A percentile compares a stretch with the other conserved stretches of the same genome.
phyloP scores from a whole-genome alignment of 805 yeast genomes.

The Starmerella potacharoeniae region DNA sequence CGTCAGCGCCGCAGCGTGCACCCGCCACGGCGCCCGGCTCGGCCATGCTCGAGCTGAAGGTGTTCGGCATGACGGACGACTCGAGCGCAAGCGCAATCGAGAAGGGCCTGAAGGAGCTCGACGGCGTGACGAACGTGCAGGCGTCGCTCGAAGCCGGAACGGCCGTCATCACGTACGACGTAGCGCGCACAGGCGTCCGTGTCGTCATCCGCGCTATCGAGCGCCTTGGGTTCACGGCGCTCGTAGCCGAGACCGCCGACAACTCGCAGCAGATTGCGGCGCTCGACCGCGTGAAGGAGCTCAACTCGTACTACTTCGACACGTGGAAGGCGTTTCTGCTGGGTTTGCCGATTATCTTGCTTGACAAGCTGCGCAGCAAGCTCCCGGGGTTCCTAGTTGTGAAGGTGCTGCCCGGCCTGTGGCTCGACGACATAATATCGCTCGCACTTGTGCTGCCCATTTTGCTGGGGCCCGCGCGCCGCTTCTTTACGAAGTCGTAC shows the following conservation, averaged over 20 bases:
- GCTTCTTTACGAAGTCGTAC: conserved; percentile 54
- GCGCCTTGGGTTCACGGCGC: conserved; percentile 44
- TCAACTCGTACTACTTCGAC: conserved; percentile 53
- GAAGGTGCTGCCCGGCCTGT: conserved; percentile 47
- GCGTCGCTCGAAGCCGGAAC: conserved; percentile 46
- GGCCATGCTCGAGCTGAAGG: conserved; percentile 25
- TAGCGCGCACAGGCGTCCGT: conserved; percentile 44
- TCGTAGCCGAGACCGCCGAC: conserved; percentile 38
- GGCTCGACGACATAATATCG: conserved; percentile 51
- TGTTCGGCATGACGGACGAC: conserved; percentile 54
- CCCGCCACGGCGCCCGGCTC: neutral
- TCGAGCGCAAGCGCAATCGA: conserved; percentile 43
- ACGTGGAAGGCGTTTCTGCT: conserved; percentile 41
- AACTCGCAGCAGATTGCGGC: conserved; percentile 57
- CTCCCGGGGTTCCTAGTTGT: conserved; percentile 30
- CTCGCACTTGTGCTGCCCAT: conserved; percentile 47
- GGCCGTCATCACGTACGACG: conserved; percentile 43
- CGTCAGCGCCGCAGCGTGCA: neutral
- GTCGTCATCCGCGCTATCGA: conserved; percentile 43
- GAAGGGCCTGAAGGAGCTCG: conserved; percentile 33
- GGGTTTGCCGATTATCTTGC: conserved; percentile 49
- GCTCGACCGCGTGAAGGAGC: conserved; percentile 59
- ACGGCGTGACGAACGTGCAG: conserved; percentile 40
- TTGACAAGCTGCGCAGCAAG: conserved; percentile 34
- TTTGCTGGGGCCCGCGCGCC: conserved; percentile 55